phyloP scores from a whole-genome alignment of 23 red algal species.

The Cyanidium caldarium region DNA sequence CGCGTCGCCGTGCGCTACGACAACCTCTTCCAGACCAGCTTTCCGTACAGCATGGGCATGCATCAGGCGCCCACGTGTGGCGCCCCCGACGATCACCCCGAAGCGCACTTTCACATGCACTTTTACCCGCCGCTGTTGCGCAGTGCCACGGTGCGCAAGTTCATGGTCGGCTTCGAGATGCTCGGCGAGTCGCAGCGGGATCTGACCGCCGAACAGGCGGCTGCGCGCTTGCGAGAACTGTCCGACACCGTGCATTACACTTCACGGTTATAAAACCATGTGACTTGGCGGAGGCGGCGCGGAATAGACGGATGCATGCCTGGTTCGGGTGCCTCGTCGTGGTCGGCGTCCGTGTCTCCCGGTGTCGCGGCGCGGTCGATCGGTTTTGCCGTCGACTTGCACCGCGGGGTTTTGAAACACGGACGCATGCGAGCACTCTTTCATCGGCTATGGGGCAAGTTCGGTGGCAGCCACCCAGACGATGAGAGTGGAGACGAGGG shows the following conservation, averaged over 20 bases:
- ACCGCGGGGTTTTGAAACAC: no score
- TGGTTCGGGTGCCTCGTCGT: no score
- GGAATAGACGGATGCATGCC: no score
- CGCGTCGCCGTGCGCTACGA: slow-evolving; percentile 76
- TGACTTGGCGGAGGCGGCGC: no score
- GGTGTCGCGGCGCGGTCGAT: no score
- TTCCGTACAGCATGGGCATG: slow-evolving; percentile 92
- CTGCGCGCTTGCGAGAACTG: slow-evolving; percentile 34
- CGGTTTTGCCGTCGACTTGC: no score
- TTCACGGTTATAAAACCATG: no score
- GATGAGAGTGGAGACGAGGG: no score
- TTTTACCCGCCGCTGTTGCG: slow-evolving; percentile 90
- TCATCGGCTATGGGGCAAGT: no score
- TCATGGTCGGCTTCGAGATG: slow-evolving; percentile 99
- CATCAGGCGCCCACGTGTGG: slow-evolving; percentile 56
- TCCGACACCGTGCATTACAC: slow-evolving; percentile 68
- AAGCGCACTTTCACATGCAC: slow-evolving; percentile 72
- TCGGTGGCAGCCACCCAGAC: no score
- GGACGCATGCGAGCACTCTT: no score
- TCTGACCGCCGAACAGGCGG: slow-evolving; percentile 88
- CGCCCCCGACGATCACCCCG: slow-evolving; percentile 12
- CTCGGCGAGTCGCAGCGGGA: slow-evolving; percentile 88
- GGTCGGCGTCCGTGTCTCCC: no score
- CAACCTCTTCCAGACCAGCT: slow-evolving; percentile 78
- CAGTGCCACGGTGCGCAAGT: slow-evolving; percentile 80